Evolutionary conservation across 2,329 filamentous ascomycete species (phyloP).

Genomic region (Penicillium sp.): DNA sequence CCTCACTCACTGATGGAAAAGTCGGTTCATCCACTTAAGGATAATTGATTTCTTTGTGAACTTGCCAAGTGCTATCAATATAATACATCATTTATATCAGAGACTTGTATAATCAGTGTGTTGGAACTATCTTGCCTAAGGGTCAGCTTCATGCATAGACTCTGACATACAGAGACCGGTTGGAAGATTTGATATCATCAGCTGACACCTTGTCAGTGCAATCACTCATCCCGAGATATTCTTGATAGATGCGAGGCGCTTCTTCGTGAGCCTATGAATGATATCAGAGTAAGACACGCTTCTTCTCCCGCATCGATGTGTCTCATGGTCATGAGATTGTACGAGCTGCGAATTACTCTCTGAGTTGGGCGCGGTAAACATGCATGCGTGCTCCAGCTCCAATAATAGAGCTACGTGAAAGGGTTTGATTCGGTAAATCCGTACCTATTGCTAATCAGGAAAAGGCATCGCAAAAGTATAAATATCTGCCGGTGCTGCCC

Average conservation of each 20-base stretch:
- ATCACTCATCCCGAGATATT: not conserved
- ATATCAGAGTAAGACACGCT: not conserved
- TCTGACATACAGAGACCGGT: not conserved
- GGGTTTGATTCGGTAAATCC: too few species aligned
- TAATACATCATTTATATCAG: too few species aligned
- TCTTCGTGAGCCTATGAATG: not conserved
- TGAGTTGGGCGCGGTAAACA: not conserved
- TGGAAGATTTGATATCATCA: not conserved
- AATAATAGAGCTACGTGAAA: not conserved
- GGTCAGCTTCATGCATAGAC: not conserved
- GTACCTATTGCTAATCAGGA: not conserved
- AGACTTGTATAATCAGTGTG: not conserved
- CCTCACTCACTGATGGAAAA: too few species aligned
- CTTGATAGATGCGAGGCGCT: not conserved
- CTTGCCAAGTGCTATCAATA: too few species aligned
- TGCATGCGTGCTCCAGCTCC: not conserved
- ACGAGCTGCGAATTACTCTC: not conserved
- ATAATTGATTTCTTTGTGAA: too few species aligned
- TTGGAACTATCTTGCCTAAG: not conserved
- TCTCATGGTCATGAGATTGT: not conserved
- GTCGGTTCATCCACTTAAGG: too few species aligned
- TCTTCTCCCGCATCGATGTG: not conserved
- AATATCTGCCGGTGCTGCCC: not conserved
- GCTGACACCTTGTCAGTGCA: not conserved
- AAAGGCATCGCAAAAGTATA: not conserved